Percentiles rank a stretch among this genome's conserved stretches.
phyloP scores from a whole-genome alignment of 306 rosid genomes.

The Castanea crenata region DNA sequence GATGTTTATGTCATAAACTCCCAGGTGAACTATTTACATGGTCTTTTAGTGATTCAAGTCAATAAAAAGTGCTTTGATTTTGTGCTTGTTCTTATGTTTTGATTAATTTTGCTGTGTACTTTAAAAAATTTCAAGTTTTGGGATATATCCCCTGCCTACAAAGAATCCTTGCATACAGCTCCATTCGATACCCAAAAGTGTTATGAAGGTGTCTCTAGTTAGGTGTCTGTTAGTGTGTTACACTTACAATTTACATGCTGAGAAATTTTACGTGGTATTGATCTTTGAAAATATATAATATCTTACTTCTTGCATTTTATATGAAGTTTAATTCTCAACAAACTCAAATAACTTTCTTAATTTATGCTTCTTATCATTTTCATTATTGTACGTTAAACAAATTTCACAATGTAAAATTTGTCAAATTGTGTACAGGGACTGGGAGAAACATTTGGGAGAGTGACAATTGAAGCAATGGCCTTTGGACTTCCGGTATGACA shows the following conservation, averaged over 20 bases:
- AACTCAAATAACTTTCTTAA: background rate
- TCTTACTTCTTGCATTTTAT: background rate
- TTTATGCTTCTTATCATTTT: background rate
- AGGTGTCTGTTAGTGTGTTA: background rate
- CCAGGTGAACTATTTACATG: slow-evolving; percentile 55
- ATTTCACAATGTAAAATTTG: slow-evolving; percentile 20
- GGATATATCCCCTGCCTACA: background rate
- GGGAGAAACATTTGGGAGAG: slow-evolving; percentile 96
- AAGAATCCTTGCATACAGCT: background rate
- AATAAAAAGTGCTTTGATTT: background rate
- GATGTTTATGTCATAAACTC: slow-evolving; percentile 89
- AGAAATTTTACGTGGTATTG: background rate
- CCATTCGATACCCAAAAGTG: background rate
- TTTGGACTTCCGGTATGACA: slow-evolving; percentile 91
- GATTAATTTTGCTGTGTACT: background rate
- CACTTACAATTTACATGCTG: background rate
- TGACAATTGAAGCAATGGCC: slow-evolving; percentile 94
- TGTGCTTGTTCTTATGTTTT: background rate
- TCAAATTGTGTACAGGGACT: slow-evolving; percentile 56
- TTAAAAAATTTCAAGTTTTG: background rate
- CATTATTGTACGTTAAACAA: background rate
- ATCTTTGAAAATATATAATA: background rate
- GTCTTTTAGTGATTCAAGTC: background rate
- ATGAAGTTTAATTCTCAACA: background rate
- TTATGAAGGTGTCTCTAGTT: background rate